Evolutionary conservation across 352 stramenopile species (phyloP), one percentile per base, ranked within the genome.

Genomic region (Phytophthora hibernalis): DNA sequence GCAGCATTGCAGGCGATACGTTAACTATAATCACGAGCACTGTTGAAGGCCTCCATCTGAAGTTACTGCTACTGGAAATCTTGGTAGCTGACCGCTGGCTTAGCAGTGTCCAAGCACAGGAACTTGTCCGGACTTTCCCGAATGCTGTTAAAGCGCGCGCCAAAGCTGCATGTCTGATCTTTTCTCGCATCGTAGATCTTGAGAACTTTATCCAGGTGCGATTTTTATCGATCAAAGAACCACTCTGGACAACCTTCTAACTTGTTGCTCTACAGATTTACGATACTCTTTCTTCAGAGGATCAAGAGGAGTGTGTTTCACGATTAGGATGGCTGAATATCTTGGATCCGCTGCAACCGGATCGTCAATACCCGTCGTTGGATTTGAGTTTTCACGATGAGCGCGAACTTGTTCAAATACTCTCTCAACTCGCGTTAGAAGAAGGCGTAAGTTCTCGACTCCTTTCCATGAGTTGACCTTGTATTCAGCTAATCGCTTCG

Each of bases 291-390:
- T 80, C 73, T 8, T 18, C 37, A 3, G 71, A 86, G 9, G 86
- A 93, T 30, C 84, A 92, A 68, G 50, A 63, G 1, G 83, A 90
- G 54, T 82, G 89, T 31, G 68, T 89, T 2, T 77, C 75, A 9
- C 72, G 82, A 2, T 69, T 97, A 12, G 90, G 90, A 0, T 97
- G 87, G 87, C 85, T 97, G 33, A 96, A 96, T 37, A 77, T 93
- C 3, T 74, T 94, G 22, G 91, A 97, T 52, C 86, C 89, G 2
- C 47, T 80, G n/a, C 77, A 91, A 28, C 82, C 85, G 1, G 88
- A 97, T 55, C 77, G 87, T 8, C 74, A 82, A 38, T 97, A 93
- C 33, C 79, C 79, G 18, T 71, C 69, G 0, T 61, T 97, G 1
- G 79, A 96, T 31, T 67, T 97, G 8, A 82, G 82, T 24, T 61